Percentiles rank a stretch among this genome's conserved stretches.
These are phyloP conservation scores for Penicillium samsonianum DNA, from an alignment of 495 filamentous ascomycete genomes.

Conservation along the genomic window DNA sequence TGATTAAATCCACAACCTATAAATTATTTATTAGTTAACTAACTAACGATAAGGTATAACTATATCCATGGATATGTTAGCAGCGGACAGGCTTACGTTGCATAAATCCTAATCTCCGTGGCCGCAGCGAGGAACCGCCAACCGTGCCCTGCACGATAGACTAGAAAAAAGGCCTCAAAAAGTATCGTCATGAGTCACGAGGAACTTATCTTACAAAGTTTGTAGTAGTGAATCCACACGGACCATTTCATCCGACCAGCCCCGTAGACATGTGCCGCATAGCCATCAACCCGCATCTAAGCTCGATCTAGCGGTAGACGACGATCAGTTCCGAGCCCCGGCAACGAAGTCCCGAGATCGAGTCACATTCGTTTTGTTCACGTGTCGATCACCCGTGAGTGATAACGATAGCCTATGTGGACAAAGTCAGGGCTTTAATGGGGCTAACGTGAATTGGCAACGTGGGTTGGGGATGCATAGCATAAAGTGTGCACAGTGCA, in stretches of 20 bases:
- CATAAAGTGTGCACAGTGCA: neutral
- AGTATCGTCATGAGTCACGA: neutral
- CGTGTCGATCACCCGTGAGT: neutral
- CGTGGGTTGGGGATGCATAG: too few relatives aligned
- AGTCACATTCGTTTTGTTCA: neutral
- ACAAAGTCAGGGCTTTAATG: neutral
- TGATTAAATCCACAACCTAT: neutral
- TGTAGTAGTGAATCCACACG: neutral
- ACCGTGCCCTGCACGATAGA: too few relatives aligned
- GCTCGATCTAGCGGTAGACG: neutral
- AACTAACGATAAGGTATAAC: neutral
- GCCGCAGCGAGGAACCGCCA: too few relatives aligned
- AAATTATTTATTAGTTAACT: neutral
- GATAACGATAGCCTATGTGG: neutral
- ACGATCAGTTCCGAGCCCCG: neutral
- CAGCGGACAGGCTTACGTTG: neutral
- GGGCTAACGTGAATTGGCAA: neutral
- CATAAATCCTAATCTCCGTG: neutral
- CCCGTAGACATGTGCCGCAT: slow-evolving; percentile 1
- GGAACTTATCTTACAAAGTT: neutral
- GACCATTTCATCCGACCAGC: neutral
- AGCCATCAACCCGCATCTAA: slow-evolving; percentile 1
- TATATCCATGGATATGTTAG: neutral
- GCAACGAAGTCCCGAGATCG: neutral
- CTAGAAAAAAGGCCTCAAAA: neutral